A percentile compares a stretch with the other conserved stretches of the same genome.
Evolutionary conservation across 2,329 filamentous ascomycete species (phyloP).

Genomic region (Fusarium sp.): DNA sequence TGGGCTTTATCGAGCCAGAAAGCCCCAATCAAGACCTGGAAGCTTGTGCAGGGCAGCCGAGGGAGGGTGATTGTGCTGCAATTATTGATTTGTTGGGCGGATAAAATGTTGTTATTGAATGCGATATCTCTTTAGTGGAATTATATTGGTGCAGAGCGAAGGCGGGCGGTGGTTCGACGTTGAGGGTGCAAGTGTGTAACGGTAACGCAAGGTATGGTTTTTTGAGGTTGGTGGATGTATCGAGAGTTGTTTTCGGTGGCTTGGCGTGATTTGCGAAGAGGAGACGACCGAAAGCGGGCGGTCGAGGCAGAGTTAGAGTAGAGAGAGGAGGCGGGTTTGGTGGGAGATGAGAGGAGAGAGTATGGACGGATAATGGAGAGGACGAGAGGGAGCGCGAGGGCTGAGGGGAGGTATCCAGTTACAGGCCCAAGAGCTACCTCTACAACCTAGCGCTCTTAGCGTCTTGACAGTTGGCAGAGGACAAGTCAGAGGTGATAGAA

Average conservation of each 20-base stretch:
- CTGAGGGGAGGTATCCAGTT: constrained; percentile 20
- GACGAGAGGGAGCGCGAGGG: constrained; percentile 8
- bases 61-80: constrained; percentile 17
- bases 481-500: constrained; percentile 20
- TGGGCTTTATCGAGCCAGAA: constrained; percentile 32
- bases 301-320: constrained; percentile 5
- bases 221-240: not conserved
- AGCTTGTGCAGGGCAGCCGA: not conserved
- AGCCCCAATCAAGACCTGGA: constrained; percentile 25
- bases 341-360: not conserved
- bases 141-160: constrained; percentile 28
- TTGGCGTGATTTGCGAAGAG: constrained; percentile 40
- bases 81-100: constrained; percentile 23
- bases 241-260: constrained; percentile 40
- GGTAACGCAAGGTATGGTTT: constrained; percentile 17
- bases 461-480: constrained; percentile 35
- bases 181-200: constrained; percentile 28
- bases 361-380: too few relatives aligned
- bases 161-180: constrained; percentile 16
- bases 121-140: constrained; percentile 1
- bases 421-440: constrained; percentile 15
- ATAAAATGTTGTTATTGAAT: constrained; percentile 13
- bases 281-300: constrained; percentile 40
- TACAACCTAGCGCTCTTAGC: constrained; percentile 28
- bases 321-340: too few relatives aligned